These are phyloP conservation scores for Conringia planisiliqua DNA, from an alignment of 345 rosid genomes.

Conservation along the genomic window DNA sequence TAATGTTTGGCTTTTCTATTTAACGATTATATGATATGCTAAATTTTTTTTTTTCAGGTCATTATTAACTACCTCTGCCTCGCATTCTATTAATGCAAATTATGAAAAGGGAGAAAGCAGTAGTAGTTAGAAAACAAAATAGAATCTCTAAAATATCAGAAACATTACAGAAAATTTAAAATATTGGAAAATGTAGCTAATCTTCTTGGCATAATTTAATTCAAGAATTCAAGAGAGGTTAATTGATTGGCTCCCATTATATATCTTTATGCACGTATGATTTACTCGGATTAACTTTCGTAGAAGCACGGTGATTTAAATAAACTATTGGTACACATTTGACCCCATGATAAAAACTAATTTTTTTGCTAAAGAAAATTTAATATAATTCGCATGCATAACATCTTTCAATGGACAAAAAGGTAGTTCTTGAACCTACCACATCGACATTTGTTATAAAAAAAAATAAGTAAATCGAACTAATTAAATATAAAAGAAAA, in stretches of 20 bases:
- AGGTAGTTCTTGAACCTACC: conserved; percentile 7
- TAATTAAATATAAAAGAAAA: neutral
- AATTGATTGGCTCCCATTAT: neutral
- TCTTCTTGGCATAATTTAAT: neutral
- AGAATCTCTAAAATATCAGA: neutral
- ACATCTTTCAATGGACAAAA: neutral
- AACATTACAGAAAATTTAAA: neutral
- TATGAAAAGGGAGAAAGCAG: neutral
- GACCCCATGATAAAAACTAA: neutral
- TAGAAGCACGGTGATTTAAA: neutral
- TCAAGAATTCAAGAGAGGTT: neutral
- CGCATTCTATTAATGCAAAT: neutral
- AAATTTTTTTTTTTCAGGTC: neutral
- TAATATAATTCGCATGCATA: neutral
- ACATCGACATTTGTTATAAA: conserved; percentile 2
- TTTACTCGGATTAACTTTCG: neutral
- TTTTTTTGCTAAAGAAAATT: neutral
- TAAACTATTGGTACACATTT: neutral
- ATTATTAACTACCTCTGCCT: neutral
- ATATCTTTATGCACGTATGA: neutral
- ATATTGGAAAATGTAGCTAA: neutral
- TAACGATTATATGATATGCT: neutral
- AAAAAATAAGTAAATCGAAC: neutral
- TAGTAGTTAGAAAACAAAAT: neutral
- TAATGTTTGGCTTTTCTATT: neutral